A percentile compares a stretch with the other conserved stretches of the same genome.
Conservation (phyloP, 2,329 filamentous ascomycete genomes). For the Colletotrichum spinosum region DNA sequence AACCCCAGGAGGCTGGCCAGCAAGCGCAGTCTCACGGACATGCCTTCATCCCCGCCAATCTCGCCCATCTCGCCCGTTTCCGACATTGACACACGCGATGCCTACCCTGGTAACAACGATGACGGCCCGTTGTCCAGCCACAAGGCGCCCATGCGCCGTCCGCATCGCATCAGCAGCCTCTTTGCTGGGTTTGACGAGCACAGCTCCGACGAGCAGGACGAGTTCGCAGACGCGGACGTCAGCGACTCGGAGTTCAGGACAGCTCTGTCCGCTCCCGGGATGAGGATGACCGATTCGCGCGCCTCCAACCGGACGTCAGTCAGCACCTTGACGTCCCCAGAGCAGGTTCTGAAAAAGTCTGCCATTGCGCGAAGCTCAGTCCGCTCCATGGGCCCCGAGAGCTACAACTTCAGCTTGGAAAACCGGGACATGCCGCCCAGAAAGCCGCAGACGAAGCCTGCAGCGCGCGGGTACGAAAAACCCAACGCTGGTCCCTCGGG, state of each 20-base stretch:
- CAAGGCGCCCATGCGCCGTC: constrained; percentile 72
- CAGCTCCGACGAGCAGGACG: constrained; percentile 75
- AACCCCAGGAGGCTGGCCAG: constrained; percentile 68
- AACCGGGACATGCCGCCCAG: constrained; percentile 45
- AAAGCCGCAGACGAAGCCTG: constrained; percentile 47
- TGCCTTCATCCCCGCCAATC: constrained; percentile 62
- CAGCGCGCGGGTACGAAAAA: constrained; percentile 52
- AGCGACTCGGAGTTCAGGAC: constrained; percentile 77
- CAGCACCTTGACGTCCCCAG: constrained; percentile 55
- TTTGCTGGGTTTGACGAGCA: constrained; percentile 85
- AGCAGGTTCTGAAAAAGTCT: constrained; percentile 51
- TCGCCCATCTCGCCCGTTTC: constrained; percentile 36
- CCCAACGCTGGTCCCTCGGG: constrained; percentile 52
- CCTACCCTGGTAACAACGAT: constrained; percentile 84
- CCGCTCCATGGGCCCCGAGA: constrained; percentile 54
- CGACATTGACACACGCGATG: constrained; percentile 65
- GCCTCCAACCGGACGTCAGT: constrained; percentile 56
- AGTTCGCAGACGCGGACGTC: constrained; percentile 70
- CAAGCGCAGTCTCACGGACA: constrained; percentile 59
- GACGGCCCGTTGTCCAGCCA: constrained; percentile 76
- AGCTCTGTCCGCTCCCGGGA: constrained; percentile 72
- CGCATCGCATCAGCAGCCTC: constrained; percentile 83
- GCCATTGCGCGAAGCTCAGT: constrained; percentile 42
- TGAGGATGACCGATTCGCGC: constrained; percentile 53
- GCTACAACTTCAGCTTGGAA: constrained; percentile 56